Percentiles rank a stretch among this genome's conserved stretches.
These are phyloP conservation scores for Ceriops zippeliana DNA, from an alignment of 345 rosid species.

Conservation along the genomic window DNA sequence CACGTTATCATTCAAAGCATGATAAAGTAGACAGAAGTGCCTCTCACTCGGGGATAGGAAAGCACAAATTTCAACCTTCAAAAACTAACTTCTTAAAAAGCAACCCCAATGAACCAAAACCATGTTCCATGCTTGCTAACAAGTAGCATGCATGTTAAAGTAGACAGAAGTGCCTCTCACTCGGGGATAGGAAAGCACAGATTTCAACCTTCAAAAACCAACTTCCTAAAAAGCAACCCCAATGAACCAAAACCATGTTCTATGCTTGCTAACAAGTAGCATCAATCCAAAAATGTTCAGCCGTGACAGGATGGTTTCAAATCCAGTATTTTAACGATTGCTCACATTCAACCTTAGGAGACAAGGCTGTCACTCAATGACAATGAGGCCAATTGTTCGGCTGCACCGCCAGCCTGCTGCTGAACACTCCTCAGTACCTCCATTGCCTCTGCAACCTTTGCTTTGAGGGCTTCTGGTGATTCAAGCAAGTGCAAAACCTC, in stretches of 20 bases:
- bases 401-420: conserved; percentile 54
- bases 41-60: conserved; percentile 5
- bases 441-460: conserved; percentile 93
- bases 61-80: neutral
- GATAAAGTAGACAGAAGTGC: neutral
- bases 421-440: conserved; percentile 85
- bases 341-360: conserved; percentile 32
- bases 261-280: neutral
- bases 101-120: conserved; percentile 11
- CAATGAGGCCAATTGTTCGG: conserved; percentile 72
- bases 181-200: neutral
- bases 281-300: conserved; percentile 14
- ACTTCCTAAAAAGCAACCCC: neutral
- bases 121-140: conserved; percentile 1
- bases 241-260: conserved; percentile 12
- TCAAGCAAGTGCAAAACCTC: conserved; percentile 92
- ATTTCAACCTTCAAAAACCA: neutral
- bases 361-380: conserved; percentile 62
- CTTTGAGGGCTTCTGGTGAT: conserved; percentile 84
- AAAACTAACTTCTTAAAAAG: neutral
- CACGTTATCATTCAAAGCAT: neutral
- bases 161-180: neutral
- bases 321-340: conserved; percentile 3
- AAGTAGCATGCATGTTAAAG: neutral
- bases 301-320: conserved; percentile 7